phyloP scores from a whole-genome alignment of 805 yeast genomes.

The Kregervanrija fluxuum region DNA sequence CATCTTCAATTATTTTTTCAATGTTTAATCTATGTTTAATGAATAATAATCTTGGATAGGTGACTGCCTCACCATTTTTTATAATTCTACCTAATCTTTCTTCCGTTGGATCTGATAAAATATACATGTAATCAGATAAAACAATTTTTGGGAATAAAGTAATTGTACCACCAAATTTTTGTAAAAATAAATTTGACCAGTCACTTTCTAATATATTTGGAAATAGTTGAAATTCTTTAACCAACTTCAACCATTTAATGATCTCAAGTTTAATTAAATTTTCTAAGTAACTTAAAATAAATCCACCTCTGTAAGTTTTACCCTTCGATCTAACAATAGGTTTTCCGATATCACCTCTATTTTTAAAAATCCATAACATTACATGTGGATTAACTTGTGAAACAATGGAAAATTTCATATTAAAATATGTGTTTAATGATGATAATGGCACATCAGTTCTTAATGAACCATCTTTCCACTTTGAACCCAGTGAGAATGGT shows the following conservation, averaged over 20 bases:
- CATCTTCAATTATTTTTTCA: slow-evolving; percentile 57
- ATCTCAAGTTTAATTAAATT: slow-evolving; percentile 66
- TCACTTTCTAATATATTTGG: slow-evolving; percentile 69
- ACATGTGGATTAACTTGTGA: slow-evolving; percentile 83
- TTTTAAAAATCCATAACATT: slow-evolving; percentile 66
- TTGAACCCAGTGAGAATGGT: slow-evolving; percentile 68
- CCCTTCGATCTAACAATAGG: slow-evolving; percentile 60
- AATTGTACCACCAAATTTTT: slow-evolving; percentile 65
- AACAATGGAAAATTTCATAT: slow-evolving; percentile 68
- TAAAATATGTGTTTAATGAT: slow-evolving; percentile 65
- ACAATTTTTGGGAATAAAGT: slow-evolving; percentile 69
- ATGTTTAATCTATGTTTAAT: slow-evolving; percentile 56
- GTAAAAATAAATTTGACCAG: slow-evolving; percentile 74
- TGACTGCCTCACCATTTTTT: slow-evolving; percentile 53
- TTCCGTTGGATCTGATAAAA: slow-evolving; percentile 62
- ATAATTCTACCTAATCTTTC: slow-evolving; percentile 50
- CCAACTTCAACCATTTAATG: slow-evolving; percentile 66
- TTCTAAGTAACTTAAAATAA: slow-evolving; percentile 64
- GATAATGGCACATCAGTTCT: slow-evolving; percentile 75
- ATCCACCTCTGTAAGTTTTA: slow-evolving; percentile 66
- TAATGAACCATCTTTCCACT: slow-evolving; percentile 74
- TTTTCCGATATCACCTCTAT: slow-evolving; percentile 73
- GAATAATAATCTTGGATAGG: slow-evolving; percentile 60
- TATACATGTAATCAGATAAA: slow-evolving; percentile 52
- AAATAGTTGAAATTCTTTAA: slow-evolving; percentile 55